Percentiles rank a stretch among this genome's conserved stretches.
Conservation (phyloP, 225 moss, liverwort and hornwort genomes). For the Anthoceros angustus region DNA sequence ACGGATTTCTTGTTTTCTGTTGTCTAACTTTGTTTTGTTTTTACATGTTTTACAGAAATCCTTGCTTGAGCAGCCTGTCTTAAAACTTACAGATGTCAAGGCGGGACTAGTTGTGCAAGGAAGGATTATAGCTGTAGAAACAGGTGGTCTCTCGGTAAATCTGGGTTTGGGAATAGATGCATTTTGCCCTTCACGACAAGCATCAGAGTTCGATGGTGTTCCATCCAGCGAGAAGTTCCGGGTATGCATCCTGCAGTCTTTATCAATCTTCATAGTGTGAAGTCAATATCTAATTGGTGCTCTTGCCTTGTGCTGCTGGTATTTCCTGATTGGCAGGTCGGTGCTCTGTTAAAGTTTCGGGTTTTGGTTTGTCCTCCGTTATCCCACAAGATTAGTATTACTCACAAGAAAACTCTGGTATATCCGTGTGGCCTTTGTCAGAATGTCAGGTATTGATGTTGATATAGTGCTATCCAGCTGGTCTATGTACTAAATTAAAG, state of each 20-base stretch:
- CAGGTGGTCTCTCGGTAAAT: constrained; percentile 56
- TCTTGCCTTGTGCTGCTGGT: neutral
- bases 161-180: constrained; percentile 66
- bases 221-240: constrained; percentile 71
- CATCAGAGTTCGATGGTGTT: constrained; percentile 81
- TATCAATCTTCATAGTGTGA: neutral
- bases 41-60: constrained; percentile 33
- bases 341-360: constrained; percentile 68
- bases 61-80: constrained; percentile 66
- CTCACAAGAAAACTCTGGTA: constrained; percentile 61
- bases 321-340: constrained; percentile 34
- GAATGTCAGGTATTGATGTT: neutral
- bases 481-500: neutral
- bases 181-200: constrained; percentile 74
- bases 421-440: neutral
- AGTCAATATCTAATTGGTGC: constrained; percentile 1
- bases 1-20: neutral
- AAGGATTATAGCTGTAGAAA: constrained; percentile 43
- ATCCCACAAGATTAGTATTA: constrained; percentile 46
- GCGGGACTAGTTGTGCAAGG: constrained; percentile 59
- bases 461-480: neutral
- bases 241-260: constrained; percentile 18
- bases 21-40: neutral
- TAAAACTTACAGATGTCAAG: constrained; percentile 64
- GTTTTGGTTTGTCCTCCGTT: constrained; percentile 46